Percentiles rank a stretch among this genome's conserved stretches.
phyloP scores from a whole-genome alignment of 2,329 filamentous ascomycete genomes.

The Ciborinia camelliae region DNA sequence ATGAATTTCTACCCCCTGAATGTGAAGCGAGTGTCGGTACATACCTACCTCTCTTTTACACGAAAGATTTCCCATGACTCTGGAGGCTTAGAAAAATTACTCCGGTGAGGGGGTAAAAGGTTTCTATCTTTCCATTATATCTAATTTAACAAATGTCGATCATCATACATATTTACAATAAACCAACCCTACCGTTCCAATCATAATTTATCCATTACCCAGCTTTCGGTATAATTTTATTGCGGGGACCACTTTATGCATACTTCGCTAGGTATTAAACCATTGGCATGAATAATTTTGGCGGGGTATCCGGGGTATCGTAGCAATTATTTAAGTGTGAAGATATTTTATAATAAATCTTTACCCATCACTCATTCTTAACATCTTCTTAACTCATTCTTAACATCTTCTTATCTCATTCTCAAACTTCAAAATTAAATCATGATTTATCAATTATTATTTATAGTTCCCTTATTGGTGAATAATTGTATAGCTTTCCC shows the following conservation, averaged over 20 bases:
- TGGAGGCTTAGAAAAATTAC: no score
- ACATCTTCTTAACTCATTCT: accelerated
- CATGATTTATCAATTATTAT: not conserved
- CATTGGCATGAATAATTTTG: not conserved
- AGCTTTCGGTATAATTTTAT: constrained; percentile 1
- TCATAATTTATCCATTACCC: constrained; percentile 1
- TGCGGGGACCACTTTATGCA: not conserved
- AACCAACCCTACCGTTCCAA: constrained; percentile 9
- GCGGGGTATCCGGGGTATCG: not conserved
- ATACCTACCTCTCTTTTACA: no score
- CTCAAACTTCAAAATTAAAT: not conserved
- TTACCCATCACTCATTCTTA: not conserved
- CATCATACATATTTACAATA: no score
- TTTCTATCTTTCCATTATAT: no score
- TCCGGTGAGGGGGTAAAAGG: no score
- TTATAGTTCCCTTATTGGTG: not conserved
- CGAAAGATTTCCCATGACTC: no score
- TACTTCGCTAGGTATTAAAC: not conserved
- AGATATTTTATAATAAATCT: not conserved
- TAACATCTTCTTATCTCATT: accelerated
- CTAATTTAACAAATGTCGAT: no score
- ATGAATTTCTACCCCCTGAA: no score
- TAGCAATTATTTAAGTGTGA: not conserved
- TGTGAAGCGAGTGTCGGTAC: no score
- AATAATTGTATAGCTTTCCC: not conserved